Conservation (phyloP, 2,329 filamentous ascomycete genomes). For the Pseudocercospora vitis region DNA sequence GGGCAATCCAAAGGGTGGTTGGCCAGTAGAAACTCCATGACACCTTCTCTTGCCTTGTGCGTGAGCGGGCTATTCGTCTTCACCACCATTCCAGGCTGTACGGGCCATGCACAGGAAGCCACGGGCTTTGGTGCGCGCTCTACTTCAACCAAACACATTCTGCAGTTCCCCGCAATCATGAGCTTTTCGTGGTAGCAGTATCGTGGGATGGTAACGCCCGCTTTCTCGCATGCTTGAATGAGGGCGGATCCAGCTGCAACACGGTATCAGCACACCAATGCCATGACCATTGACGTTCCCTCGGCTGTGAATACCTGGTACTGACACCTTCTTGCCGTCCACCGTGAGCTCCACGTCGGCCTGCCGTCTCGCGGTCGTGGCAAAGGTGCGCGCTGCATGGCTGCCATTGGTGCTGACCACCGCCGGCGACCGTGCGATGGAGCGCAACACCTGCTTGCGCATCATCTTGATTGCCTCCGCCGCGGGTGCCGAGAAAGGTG, state of each 20-base stretch:
- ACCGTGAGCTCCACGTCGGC: constrained; percentile 92
- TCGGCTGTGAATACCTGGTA: constrained; percentile 69
- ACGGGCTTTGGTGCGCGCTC: constrained; percentile 95
- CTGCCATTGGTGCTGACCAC: constrained; percentile 37
- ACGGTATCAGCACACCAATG: constrained; percentile 24
- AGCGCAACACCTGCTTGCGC: constrained; percentile 65
- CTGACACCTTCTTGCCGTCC: constrained; percentile 98
- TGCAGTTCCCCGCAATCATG: constrained; percentile 98
- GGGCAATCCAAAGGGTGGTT: constrained; percentile 97
- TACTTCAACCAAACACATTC: constrained; percentile 99
- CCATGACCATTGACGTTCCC: neutral
- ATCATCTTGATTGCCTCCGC: constrained; percentile 51
- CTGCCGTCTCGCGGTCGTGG: constrained; percentile 72
- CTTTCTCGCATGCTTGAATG: constrained; percentile 99
- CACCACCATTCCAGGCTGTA: constrained; percentile 97
- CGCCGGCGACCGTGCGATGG: constrained; percentile 58
- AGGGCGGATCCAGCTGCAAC: constrained; percentile 84
- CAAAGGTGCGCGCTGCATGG: constrained; percentile 73
- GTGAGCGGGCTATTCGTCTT: constrained; percentile 95
- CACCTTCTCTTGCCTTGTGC: constrained; percentile 96
- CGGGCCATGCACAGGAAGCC: constrained; percentile 97
- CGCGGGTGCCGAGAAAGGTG: constrained; percentile 5
- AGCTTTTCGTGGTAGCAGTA: constrained; percentile 99
- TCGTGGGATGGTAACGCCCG: constrained; percentile 86
- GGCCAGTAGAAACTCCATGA: constrained; percentile 97